Evolutionary conservation across 306 rosid species (phyloP).

Genomic region (Begonia masoniana): DNA sequence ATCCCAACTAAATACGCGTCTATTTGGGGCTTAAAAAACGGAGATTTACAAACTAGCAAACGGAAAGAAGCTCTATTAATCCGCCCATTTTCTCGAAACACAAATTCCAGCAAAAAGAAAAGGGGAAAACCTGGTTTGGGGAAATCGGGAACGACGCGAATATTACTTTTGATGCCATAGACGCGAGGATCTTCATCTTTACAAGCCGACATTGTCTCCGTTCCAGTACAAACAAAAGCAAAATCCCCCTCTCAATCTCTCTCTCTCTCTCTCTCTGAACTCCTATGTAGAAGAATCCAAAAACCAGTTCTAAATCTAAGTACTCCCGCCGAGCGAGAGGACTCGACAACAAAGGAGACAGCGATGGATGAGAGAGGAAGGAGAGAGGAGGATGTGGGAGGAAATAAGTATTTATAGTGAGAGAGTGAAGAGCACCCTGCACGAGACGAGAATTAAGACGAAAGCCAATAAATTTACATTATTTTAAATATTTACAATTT

Average conservation of each 20-base stretch:
- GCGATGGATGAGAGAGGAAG: not conserved
- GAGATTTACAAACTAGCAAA: not conserved
- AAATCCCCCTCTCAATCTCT: constrained; percentile 1
- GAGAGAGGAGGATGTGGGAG: constrained; percentile 2
- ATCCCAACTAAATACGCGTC: too few species aligned
- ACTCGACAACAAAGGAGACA: constrained; percentile 5
- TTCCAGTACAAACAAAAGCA: not conserved
- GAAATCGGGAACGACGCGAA: constrained; percentile 94
- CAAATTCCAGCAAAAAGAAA: not conserved
- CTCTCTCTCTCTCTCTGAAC: too few species aligned
- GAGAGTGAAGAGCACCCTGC: not conserved
- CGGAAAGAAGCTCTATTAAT: not conserved
- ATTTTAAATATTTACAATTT: too few species aligned
- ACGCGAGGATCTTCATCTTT: constrained; percentile 73
- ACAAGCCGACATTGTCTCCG: constrained; percentile 60
- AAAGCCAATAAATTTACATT: too few species aligned
- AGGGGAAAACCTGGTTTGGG: constrained; percentile 60
- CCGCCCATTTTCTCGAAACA: not conserved
- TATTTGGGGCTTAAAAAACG: too few species aligned
- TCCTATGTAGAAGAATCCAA: not conserved
- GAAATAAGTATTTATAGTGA: not conserved
- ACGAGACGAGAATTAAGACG: not conserved
- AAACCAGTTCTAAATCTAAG: constrained; percentile 2
- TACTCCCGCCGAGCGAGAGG: not conserved
- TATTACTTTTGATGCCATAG: constrained; percentile 77